These are phyloP conservation scores for Zygnema cylindricum DNA, from an alignment of 139 green algal species.

Conservation along the genomic window DNA sequence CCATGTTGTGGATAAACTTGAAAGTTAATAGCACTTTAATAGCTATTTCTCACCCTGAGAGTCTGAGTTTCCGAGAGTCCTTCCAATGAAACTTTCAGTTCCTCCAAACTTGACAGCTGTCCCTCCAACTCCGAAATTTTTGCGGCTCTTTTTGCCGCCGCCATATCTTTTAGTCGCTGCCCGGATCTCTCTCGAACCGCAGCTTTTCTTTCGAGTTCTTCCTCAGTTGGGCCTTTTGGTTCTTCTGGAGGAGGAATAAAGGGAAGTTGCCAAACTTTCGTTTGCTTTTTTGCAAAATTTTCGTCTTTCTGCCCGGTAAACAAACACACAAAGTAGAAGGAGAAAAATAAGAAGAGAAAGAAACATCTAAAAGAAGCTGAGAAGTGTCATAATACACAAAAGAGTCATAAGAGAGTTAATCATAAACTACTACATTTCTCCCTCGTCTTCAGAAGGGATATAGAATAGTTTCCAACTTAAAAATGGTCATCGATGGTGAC, in stretches of 20 bases:
- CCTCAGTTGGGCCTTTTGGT: slow-evolving; percentile 15
- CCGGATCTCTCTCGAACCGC: slow-evolving; percentile 37
- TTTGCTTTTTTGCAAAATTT: not conserved
- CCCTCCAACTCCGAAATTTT: slow-evolving; percentile 38
- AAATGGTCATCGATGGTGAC: too few relatives aligned
- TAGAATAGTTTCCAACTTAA: too few relatives aligned
- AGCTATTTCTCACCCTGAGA: too few relatives aligned
- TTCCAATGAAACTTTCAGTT: not conserved
- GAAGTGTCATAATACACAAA: too few relatives aligned
- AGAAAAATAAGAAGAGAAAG: too few relatives aligned
- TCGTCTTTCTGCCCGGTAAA: slow-evolving; percentile 1
- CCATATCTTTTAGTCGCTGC: slow-evolving; percentile 47
- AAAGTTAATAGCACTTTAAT: too few relatives aligned
- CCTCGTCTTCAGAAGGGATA: too few relatives aligned
- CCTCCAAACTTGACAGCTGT: slow-evolving; percentile 27
- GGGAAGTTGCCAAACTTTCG: slow-evolving; percentile 34
- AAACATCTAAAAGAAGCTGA: not conserved
- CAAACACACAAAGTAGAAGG: too few relatives aligned
- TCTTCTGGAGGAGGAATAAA: not conserved
- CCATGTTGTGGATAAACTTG: too few relatives aligned
- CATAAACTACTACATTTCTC: too few relatives aligned
- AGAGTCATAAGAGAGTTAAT: too few relatives aligned
- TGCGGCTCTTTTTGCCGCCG: slow-evolving; percentile 42
- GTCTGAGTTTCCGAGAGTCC: not conserved
- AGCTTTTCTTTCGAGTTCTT: slow-evolving; percentile 45